These are phyloP conservation scores for Zhuliangozyma parablackwelliae DNA, from an alignment of 1,139 yeast species.

Conservation along the genomic window DNA sequence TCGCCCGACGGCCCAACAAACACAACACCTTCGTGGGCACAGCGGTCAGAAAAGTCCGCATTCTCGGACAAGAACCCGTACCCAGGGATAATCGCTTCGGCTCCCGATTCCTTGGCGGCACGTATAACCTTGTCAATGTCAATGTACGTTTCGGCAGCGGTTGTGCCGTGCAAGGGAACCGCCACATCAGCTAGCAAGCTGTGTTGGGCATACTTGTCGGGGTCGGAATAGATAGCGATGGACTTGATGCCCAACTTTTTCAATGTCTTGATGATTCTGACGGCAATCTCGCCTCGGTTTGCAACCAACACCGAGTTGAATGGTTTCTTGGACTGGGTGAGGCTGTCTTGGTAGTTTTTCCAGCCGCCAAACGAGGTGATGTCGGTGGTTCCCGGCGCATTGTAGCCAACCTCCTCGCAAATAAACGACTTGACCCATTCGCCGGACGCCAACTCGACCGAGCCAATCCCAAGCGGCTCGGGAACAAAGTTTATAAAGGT, in stretches of 20 bases:
- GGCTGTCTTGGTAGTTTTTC: slow-evolving; percentile 58
- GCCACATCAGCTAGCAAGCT: slow-evolving; percentile 79
- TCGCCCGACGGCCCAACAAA: slow-evolving; percentile 96
- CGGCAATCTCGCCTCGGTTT: slow-evolving; percentile 97
- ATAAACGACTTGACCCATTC: slow-evolving; percentile 87
- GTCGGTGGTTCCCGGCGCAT: slow-evolving; percentile 64
- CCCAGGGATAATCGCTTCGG: slow-evolving; percentile 95
- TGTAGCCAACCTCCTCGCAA: slow-evolving; percentile 86
- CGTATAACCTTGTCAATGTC: slow-evolving; percentile 75
- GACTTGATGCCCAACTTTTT: slow-evolving; percentile 73
- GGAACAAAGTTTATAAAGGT: slow-evolving; percentile 83
- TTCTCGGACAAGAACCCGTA: slow-evolving; percentile 95
- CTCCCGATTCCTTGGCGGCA: slow-evolving; percentile 78
- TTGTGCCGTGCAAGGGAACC: slow-evolving; percentile 69
- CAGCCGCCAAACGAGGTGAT: slow-evolving; percentile 86
- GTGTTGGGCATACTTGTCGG: slow-evolving; percentile 85
- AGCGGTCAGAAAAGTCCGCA: slow-evolving; percentile 90
- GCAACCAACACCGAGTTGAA: slow-evolving; percentile 87
- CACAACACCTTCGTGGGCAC: slow-evolving; percentile 75
- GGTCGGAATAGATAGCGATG: slow-evolving; percentile 86
- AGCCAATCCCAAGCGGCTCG: slow-evolving; percentile 91
- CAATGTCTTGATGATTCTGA: slow-evolving; percentile 82
- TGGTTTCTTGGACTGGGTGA: slow-evolving; percentile 44
- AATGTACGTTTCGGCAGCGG: slow-evolving; percentile 89
- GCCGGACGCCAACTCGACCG: slow-evolving; percentile 76